phyloP scores from a whole-genome alignment of 2,329 filamentous ascomycete species.

The Colletotrichum kahawae region DNA sequence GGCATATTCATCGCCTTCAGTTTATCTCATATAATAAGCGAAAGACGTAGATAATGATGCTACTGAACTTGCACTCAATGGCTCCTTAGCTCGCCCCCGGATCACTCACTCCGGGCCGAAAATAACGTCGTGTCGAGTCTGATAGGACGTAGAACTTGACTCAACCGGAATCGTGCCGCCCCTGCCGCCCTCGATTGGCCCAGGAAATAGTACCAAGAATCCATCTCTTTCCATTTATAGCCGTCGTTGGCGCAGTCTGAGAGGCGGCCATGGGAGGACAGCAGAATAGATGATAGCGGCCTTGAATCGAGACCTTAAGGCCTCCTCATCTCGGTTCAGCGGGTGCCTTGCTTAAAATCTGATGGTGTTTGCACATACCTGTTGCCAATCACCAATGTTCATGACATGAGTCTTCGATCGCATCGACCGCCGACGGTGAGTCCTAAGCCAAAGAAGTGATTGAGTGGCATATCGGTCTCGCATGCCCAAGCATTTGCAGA shows the following conservation, averaged over 20 bases:
- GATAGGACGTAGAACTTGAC: background rate
- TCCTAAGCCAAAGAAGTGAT: background rate
- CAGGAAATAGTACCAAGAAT: background rate
- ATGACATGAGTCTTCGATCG: background rate
- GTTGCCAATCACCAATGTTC: too few relatives aligned
- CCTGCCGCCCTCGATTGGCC: background rate
- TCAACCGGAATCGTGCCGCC: background rate
- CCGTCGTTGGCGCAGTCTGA: background rate
- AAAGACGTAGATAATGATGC: too few relatives aligned
- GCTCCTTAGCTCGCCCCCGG: too few relatives aligned
- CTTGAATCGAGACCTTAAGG: too few relatives aligned
- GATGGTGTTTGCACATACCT: too few relatives aligned
- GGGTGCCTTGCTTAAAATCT: too few relatives aligned
- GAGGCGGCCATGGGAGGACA: too few relatives aligned
- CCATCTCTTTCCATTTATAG: background rate
- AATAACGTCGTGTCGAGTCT: background rate
- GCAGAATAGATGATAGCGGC: too few relatives aligned
- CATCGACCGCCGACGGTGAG: background rate
- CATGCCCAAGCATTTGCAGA: background rate
- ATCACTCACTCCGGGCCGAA: background rate
- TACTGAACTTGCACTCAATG: too few relatives aligned
- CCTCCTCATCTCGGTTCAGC: too few relatives aligned
- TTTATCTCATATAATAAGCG: too few relatives aligned
- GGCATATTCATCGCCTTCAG: too few relatives aligned
- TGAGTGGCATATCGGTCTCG: accelerated